Evolutionary conservation across 768 basidiomycete species (phyloP).

Genomic region (Collybiopsis confluens): DNA sequence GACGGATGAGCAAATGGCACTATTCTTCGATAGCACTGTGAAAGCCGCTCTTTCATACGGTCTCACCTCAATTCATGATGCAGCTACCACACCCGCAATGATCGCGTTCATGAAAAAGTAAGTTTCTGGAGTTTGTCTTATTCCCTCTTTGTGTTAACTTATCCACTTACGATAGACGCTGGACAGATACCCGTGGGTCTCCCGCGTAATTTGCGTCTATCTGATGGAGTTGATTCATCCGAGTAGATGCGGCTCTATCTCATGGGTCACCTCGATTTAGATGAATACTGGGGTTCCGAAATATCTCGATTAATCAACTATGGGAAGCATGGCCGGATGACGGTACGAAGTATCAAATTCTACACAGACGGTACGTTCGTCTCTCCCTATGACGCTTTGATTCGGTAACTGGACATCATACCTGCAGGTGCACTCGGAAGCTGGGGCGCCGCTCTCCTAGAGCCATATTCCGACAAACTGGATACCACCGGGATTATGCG

Average conservation of each 20-base stretch:
- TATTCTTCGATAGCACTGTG: constrained; percentile 60
- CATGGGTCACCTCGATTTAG: constrained; percentile 51
- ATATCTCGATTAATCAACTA: constrained; percentile 58
- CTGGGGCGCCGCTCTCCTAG: constrained; percentile 85
- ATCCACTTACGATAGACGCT: constrained; percentile 36
- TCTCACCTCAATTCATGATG: constrained; percentile 87
- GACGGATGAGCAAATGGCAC: constrained; percentile 52
- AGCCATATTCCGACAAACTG: constrained; percentile 81
- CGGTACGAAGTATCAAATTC: constrained; percentile 66
- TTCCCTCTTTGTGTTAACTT: background rate
- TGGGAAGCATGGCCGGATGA: constrained; percentile 50
- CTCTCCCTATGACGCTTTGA: background rate
- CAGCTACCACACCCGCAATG: constrained; percentile 42
- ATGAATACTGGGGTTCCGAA: constrained; percentile 63
- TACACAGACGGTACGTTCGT: constrained; percentile 61
- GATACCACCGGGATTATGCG: constrained; percentile 69
- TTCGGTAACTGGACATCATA: no score
- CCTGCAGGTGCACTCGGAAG: constrained; percentile 78
- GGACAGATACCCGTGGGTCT: constrained; percentile 62
- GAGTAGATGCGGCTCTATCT: constrained; percentile 58
- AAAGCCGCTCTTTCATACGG: constrained; percentile 73
- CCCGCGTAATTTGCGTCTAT: background rate
- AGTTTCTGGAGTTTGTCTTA: background rate
- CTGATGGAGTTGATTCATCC: background rate
- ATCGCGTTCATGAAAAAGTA: constrained; percentile 68